phyloP scores from a whole-genome alignment of 164 flowering plant species.

The Pachysandra terminalis region DNA sequence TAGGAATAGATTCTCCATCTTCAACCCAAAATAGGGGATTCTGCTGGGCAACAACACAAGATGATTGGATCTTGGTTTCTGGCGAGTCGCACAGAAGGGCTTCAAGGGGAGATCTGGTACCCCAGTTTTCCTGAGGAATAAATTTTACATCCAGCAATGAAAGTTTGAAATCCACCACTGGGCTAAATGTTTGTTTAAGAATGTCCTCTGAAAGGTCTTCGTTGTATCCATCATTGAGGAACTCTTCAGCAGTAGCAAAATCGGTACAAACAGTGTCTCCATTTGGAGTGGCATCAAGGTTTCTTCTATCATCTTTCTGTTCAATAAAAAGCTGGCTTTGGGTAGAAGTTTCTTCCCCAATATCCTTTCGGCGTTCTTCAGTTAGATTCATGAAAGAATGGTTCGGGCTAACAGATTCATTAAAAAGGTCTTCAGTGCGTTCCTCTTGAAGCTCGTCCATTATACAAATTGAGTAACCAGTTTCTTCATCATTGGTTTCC shows the following conservation, averaged over 20 bases:
- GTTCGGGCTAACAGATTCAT: neutral
- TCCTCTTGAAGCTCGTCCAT: neutral
- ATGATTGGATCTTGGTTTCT: conserved; percentile 16
- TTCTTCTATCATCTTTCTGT: conserved; percentile 3
- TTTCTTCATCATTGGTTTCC: neutral
- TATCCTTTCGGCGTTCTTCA: neutral
- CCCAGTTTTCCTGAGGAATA: conserved; percentile 17
- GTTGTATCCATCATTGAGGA: neutral
- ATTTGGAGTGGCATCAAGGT: conserved; percentile 8
- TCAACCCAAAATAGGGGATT: conserved; percentile 18
- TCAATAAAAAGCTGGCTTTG: conserved; percentile 1
- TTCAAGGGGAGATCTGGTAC: conserved; percentile 35
- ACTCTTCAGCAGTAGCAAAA: conserved; percentile 4
- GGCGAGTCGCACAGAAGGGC: conserved; percentile 35
- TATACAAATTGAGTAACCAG: neutral
- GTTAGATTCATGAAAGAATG: neutral
- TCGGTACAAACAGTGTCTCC: conserved; percentile 5
- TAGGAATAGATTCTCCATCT: conserved; percentile 19
- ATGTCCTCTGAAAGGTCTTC: conserved; percentile 19
- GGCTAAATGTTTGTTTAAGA: conserved; percentile 16
- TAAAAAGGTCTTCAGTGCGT: neutral
- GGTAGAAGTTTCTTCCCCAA: neutral
- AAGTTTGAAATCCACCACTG: conserved; percentile 41
- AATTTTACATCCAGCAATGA: conserved; percentile 69
- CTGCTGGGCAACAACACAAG: conserved; percentile 4